Base-by-base conservation (phyloP, 257 asterid genomes). In the Lycium ferocissimum region DNA sequence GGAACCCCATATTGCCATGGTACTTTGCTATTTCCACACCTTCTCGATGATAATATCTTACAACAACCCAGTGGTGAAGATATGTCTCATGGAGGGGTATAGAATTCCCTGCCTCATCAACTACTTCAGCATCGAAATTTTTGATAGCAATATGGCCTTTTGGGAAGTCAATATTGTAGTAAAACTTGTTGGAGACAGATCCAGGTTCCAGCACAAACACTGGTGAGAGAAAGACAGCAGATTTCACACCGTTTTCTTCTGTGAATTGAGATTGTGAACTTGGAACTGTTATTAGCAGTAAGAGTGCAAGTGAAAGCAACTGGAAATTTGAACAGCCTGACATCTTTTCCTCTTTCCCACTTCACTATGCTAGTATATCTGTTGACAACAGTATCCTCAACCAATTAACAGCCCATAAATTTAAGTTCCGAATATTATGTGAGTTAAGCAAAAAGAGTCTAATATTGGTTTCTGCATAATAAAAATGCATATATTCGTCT, bases 61-160 rank as follows among this genome's bases (percentile, higher is more conserved):
- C 4, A 2, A 81, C 59, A 15, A 87, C 1, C 90, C 90, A 90
- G 80, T 90, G 91, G 59, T 90, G 92, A 51, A 90, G 90, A 72
- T 88, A 88, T 7, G 90, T 84, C 47, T 90, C 88, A 15, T 85
- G 73, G 2, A 90, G 89, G 1, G 91, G 89, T 47, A 87, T 86
- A 12, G 91, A 18, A 13, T 85, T 84, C 13, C 91, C 90, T 15
- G 63, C 80, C 51, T 86, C 81, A 35, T 90, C 92, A 11, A 90
- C 91, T 57, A 90, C 73, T 84, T 90, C 91, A 2, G 88, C 89
- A 56, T 85, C 43, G 6, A 90, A 90, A 67, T 14, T 58, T 87
- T 90, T 90, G 26, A 90, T 47, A 22, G 91, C 91, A 56, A 87
- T 81, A 63, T 90, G 92, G 45, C 91, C 92, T 81, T 69, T 79